phyloP scores from a whole-genome alignment of 306 rosid genomes.

The Begonia masoniana region DNA sequence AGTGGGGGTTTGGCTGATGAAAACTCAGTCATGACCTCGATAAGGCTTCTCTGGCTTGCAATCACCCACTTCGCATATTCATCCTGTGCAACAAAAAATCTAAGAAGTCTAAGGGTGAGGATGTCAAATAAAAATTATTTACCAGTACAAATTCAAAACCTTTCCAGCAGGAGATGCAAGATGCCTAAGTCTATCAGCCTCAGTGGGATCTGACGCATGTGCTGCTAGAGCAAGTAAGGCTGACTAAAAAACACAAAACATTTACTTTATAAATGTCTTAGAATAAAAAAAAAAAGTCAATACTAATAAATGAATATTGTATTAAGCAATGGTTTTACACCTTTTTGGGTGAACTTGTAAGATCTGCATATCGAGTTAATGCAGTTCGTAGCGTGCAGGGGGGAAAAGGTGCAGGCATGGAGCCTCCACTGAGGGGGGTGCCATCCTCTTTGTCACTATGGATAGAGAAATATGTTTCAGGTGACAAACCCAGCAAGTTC shows the following conservation, averaged over 20 bases:
- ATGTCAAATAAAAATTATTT: no score
- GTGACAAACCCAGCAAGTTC: constrained; percentile 52
- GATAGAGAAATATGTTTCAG: constrained; percentile 59
- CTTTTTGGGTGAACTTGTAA: constrained; percentile 83
- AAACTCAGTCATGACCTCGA: constrained; percentile 90
- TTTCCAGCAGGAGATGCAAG: constrained; percentile 85
- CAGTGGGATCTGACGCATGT: constrained; percentile 64
- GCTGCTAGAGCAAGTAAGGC: constrained; percentile 82
- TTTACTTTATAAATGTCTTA: background rate
- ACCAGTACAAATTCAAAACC: constrained; percentile 25
- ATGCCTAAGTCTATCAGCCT: constrained; percentile 67
- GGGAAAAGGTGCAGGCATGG: constrained; percentile 82
- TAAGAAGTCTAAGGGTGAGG: no score
- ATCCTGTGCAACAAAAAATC: constrained; percentile 31
- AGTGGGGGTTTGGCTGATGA: constrained; percentile 87
- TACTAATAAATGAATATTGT: constrained; percentile 1
- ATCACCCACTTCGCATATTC: constrained; percentile 88
- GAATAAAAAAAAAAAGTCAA: constrained; percentile 4
- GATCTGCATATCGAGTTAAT: constrained; percentile 71
- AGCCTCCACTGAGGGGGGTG: constrained; percentile 49
- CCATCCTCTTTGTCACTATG: constrained; percentile 81
- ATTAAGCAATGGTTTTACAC: constrained; percentile 13
- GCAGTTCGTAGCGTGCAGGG: constrained; percentile 69
- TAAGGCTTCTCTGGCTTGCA: constrained; percentile 84
- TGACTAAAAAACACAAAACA: constrained; percentile 32